Evolutionary conservation across 108 stramenopile genomes (phyloP).

Genomic region (Schizochytrium sp.): DNA sequence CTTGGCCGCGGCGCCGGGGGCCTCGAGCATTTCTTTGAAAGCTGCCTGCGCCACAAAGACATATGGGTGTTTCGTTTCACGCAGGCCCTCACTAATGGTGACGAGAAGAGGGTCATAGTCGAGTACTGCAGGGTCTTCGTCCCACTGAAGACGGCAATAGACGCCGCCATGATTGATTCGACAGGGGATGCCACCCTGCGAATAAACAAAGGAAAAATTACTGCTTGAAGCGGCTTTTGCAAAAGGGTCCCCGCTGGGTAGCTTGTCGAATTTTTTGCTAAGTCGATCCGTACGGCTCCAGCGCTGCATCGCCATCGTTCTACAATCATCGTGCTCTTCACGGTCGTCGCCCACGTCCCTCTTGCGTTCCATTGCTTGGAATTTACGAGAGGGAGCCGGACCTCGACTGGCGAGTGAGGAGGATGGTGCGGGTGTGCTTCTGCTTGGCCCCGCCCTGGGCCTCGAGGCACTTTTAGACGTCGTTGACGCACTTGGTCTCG

Average conservation of each 20-base stretch:
- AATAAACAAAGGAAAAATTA: background rate
- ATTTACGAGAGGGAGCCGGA: no score
- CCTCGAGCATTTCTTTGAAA: slow-evolving; percentile 5
- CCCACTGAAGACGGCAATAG: background rate
- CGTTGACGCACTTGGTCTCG: no score
- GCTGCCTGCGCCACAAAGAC: background rate
- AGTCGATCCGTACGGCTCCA: background rate
- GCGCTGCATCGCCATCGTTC: background rate
- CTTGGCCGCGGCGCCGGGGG: background rate
- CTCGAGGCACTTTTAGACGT: no score
- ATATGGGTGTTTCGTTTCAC: background rate
- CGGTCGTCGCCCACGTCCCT: background rate
- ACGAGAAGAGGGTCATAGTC: background rate
- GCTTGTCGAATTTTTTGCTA: background rate
- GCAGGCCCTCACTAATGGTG: background rate
- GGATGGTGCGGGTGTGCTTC: no score
- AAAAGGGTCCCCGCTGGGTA: background rate
- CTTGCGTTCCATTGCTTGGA: no score
- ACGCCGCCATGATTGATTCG: slow-evolving; percentile 1
- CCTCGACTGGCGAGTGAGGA: no score
- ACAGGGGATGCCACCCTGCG: background rate
- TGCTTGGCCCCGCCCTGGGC: no score
- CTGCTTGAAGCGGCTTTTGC: background rate
- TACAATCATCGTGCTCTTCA: background rate
- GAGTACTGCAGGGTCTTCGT: background rate